Base-by-base conservation (phyloP, 768 basidiomycete species). In the Fibroporia radiculosa region DNA sequence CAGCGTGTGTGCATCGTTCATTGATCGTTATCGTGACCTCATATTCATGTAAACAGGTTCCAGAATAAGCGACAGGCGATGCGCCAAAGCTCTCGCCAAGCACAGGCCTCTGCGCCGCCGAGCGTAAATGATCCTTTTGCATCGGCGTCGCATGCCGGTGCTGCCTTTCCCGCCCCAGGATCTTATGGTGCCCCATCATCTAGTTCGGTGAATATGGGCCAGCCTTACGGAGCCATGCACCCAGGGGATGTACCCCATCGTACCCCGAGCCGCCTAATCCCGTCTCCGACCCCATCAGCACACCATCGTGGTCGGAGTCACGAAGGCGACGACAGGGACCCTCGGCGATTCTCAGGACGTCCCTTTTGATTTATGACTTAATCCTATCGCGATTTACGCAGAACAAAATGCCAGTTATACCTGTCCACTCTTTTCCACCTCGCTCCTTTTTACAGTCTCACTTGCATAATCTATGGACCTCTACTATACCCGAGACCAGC, bases 11-110 rank as follows among this genome's bases (percentile, higher is more conserved):
- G 52, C 53, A 40, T 37, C n/a, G n/a, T n/a, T n/a, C n/a, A n/a
- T n/a, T n/a, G n/a, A n/a, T n/a, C n/a, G n/a, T n/a, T n/a, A 8
- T 31, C 29, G n/a, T n/a, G 43, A 47, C 50, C 42, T 48, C 48
- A 22, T 42, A 38, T 55, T 59, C 55, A 55, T 55, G 54, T 44
- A 45, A 41, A 52, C 62, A 89, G 86, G 86, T 89, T 89, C 69
- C 86, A 89, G 66, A 89, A 89, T 59, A 88, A 88, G 65, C 70
- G 86, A 45, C 86, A 89, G 59, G 81, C 84, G 6, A 84, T 83
- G 81, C 72, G 84, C 42, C 84, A 87, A 62, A 83, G 81, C 11
- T 80, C 78, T 52, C 77, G 82, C 45, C 82, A 85, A 62, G 67
- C 66, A 28, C 58, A 78, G 3, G 70, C 72, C 39, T 65, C 72